phyloP scores from a whole-genome alignment of 495 filamentous ascomycete genomes.

The Xylaria telfairii region DNA sequence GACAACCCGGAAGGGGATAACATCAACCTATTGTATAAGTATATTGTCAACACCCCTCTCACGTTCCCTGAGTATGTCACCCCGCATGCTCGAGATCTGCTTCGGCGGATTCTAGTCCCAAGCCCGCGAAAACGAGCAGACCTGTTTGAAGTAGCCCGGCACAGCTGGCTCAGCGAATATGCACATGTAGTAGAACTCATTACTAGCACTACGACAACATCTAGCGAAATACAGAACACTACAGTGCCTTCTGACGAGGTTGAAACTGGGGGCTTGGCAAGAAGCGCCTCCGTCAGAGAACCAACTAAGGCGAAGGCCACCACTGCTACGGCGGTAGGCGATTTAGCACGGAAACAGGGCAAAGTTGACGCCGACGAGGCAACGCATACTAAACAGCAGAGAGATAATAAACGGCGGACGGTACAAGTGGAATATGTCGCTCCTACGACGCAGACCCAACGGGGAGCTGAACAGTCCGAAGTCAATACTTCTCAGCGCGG shows the following conservation, averaged over 20 bases:
- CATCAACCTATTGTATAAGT: constrained; percentile 98
- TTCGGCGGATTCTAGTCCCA: constrained; percentile 93
- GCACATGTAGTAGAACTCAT: constrained; percentile 94
- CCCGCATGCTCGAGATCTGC: constrained; percentile 90
- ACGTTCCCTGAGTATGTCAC: constrained; percentile 99
- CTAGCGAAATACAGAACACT: constrained; percentile 82
- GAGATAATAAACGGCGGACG: constrained; percentile 89
- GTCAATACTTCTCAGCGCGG: constrained; percentile 36
- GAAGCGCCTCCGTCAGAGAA: constrained; percentile 92
- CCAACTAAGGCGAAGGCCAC: constrained; percentile 71
- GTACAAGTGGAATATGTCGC: constrained; percentile 99
- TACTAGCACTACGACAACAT: constrained; percentile 90
- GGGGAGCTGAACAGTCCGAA: constrained; percentile 49
- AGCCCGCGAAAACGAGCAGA: constrained; percentile 94
- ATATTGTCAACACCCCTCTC: constrained; percentile 95
- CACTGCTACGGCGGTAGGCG: constrained; percentile 62
- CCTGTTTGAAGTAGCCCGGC: constrained; percentile 94
- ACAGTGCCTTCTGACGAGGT: constrained; percentile 72
- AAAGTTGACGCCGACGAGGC: constrained; percentile 73
- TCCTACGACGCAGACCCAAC: constrained; percentile 79
- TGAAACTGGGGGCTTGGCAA: constrained; percentile 71
- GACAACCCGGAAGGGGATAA: constrained; percentile 99
- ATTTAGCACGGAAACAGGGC: constrained; percentile 75
- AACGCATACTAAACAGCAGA: constrained; percentile 63
- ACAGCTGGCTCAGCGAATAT: constrained; percentile 98